Percentiles rank a stretch among this genome's conserved stretches.
Conservation (phyloP, 352 stramenopile species). For the Phytopythium chamaehyphon region DNA sequence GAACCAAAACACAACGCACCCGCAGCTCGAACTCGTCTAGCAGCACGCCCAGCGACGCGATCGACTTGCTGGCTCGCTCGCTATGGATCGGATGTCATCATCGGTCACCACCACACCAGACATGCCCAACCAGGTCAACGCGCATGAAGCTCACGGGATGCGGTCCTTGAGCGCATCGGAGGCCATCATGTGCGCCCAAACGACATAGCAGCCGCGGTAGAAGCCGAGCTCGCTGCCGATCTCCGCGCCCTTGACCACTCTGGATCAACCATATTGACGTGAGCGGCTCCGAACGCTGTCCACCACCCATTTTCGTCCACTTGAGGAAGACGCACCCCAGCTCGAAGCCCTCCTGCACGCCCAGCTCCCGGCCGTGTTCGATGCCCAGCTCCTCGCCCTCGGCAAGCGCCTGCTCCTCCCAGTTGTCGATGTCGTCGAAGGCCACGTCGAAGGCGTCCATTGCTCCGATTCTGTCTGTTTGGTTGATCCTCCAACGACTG, state of each 20-base stretch:
- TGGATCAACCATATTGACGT: conserved; percentile 13
- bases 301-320: conserved; percentile 1
- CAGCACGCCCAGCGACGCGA: conserved; percentile 47
- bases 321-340: conserved; percentile 40
- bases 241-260: conserved; percentile 72
- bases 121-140: background rate
- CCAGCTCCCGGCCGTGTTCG: conserved; percentile 46
- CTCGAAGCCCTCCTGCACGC: conserved; percentile 69
- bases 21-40: conserved; percentile 61
- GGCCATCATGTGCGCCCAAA: conserved; percentile 63
- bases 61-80: conserved; percentile 50
- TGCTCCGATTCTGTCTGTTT: too few species aligned
- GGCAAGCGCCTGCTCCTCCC: conserved; percentile 64
- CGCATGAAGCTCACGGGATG: conserved; percentile 28
- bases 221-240: conserved; percentile 82
- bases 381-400: conserved; percentile 63
- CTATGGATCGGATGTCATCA: conserved; percentile 23
- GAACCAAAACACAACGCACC: conserved; percentile 19
- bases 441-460: conserved; percentile 33
- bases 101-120: background rate
- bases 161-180: conserved; percentile 23
- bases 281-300: background rate
- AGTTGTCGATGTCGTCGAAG: conserved; percentile 70
- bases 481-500: too few species aligned
- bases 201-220: conserved; percentile 71